phyloP scores from a whole-genome alignment of 768 basidiomycete genomes.

The Mycena crocata region DNA sequence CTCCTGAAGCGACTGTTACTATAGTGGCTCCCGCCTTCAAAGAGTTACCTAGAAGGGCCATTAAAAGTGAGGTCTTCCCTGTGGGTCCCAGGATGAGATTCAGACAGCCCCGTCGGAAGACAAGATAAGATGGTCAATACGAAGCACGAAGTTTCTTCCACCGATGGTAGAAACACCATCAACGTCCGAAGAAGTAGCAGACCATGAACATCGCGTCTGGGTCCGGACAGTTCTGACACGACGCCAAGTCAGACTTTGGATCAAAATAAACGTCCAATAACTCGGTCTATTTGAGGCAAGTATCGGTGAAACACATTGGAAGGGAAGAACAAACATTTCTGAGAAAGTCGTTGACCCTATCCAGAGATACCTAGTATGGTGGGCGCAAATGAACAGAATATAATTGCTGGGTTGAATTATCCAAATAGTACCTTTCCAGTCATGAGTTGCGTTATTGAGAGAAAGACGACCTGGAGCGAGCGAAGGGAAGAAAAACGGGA shows the following conservation, averaged over 20 bases:
- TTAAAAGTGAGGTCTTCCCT: constrained; percentile 73
- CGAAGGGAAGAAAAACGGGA: constrained; percentile 33
- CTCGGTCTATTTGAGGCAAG: constrained; percentile 53
- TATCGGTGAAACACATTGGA: constrained; percentile 32
- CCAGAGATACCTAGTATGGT: too few relatives aligned
- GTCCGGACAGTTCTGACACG: constrained; percentile 8
- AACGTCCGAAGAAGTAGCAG: constrained; percentile 37
- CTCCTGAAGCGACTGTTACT: constrained; percentile 49
- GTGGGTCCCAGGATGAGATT: constrained; percentile 73
- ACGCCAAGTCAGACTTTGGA: constrained; percentile 25
- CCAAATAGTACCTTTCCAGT: constrained; percentile 70
- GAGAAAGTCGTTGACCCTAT: constrained; percentile 60
- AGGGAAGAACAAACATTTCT: constrained; percentile 43
- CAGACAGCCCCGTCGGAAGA: constrained; percentile 63
- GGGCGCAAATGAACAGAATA: too few relatives aligned
- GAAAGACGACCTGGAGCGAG: constrained; percentile 55
- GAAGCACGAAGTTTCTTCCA: constrained; percentile 59
- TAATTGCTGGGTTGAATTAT: too few relatives aligned
- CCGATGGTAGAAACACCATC: constrained; percentile 46
- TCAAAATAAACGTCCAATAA: constrained; percentile 55
- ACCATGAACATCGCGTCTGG: constrained; percentile 66
- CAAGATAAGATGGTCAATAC: constrained; percentile 61
- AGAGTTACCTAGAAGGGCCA: constrained; percentile 66
- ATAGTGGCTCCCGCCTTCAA: constrained; percentile 1
- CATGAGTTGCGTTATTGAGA: constrained; percentile 38